Conservation (phyloP, 768 basidiomycete species). For the Mycena leptocephala region DNA sequence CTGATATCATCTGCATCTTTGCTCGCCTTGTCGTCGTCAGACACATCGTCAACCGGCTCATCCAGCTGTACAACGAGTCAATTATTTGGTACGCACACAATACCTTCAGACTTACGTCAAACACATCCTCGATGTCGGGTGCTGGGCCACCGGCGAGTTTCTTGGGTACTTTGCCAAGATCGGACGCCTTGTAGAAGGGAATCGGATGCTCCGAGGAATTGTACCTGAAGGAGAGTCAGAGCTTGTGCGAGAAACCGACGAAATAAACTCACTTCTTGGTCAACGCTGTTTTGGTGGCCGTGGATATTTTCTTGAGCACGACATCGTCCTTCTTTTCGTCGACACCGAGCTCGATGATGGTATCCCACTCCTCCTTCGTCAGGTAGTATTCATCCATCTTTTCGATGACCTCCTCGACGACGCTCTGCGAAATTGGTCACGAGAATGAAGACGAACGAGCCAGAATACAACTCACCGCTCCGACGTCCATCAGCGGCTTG, state of each 20-base stretch:
- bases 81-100: not conserved
- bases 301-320: slow-evolving; percentile 88
- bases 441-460: not conserved
- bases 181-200: slow-evolving; percentile 92
- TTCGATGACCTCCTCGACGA: slow-evolving; percentile 86
- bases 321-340: slow-evolving; percentile 82
- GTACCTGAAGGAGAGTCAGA: slow-evolving; percentile 70
- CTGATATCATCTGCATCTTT: slow-evolving; percentile 65
- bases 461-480: slow-evolving; percentile 71
- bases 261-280: slow-evolving; percentile 80
- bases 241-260: not conserved
- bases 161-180: slow-evolving; percentile 86
- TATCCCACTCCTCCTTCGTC: slow-evolving; percentile 97
- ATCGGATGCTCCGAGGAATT: slow-evolving; percentile 94
- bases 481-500: slow-evolving; percentile 81
- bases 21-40: slow-evolving; percentile 64
- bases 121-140: slow-evolving; percentile 95
- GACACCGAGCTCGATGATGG: slow-evolving; percentile 93
- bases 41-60: slow-evolving; percentile 62
- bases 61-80: slow-evolving; percentile 52
- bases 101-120: slow-evolving; percentile 69
- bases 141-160: slow-evolving; percentile 82
- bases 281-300: slow-evolving; percentile 87
- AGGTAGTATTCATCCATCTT: slow-evolving; percentile 96
- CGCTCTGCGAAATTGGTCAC: slow-evolving; percentile 65